These are phyloP conservation scores for Periconia macrospinosa DNA, from an alignment of 2,329 filamentous ascomycete species.

Conservation along the genomic window DNA sequence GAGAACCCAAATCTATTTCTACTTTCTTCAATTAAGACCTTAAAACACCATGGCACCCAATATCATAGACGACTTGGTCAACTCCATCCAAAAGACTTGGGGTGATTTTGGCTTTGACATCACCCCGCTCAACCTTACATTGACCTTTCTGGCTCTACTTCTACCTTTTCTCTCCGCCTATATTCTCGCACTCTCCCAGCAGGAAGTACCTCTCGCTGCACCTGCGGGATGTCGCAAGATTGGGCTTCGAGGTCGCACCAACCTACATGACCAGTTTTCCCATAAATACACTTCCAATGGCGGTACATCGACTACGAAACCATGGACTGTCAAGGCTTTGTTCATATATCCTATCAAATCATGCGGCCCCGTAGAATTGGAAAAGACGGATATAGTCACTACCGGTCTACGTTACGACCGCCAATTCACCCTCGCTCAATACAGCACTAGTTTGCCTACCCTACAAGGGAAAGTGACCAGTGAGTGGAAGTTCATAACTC, in stretches of 20 bases:
- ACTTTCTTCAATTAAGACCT: neutral
- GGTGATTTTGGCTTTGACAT: slow-evolving; percentile 13
- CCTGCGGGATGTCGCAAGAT: slow-evolving; percentile 56
- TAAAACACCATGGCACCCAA: slow-evolving; percentile 17
- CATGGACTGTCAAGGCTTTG: slow-evolving; percentile 64
- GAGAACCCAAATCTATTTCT: neutral
- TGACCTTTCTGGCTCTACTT: slow-evolving; percentile 16
- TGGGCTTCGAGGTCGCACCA: slow-evolving; percentile 52
- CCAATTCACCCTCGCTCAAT: slow-evolving; percentile 79
- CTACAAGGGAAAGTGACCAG: slow-evolving; percentile 45
- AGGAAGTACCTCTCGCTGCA: slow-evolving; percentile 22
- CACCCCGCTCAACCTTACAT: slow-evolving; percentile 16
- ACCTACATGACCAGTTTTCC: slow-evolving; percentile 60
- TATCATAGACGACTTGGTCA: slow-evolving; percentile 16
- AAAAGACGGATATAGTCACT: slow-evolving; percentile 63
- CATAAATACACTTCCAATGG: slow-evolving; percentile 48
- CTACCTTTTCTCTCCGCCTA: slow-evolving; percentile 26
- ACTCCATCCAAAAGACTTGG: slow-evolving; percentile 11
- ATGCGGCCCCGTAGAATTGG: slow-evolving; percentile 75
- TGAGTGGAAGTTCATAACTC: slow-evolving; percentile 72
- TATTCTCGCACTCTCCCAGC: slow-evolving; percentile 25
- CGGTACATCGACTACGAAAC: slow-evolving; percentile 25
- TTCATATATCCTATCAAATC: slow-evolving; percentile 84
- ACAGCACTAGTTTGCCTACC: slow-evolving; percentile 46
- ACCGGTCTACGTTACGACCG: slow-evolving; percentile 78